Evolutionary conservation across 1,139 yeast genomes (phyloP).

Genomic region (Yamadazyma buinensis): DNA sequence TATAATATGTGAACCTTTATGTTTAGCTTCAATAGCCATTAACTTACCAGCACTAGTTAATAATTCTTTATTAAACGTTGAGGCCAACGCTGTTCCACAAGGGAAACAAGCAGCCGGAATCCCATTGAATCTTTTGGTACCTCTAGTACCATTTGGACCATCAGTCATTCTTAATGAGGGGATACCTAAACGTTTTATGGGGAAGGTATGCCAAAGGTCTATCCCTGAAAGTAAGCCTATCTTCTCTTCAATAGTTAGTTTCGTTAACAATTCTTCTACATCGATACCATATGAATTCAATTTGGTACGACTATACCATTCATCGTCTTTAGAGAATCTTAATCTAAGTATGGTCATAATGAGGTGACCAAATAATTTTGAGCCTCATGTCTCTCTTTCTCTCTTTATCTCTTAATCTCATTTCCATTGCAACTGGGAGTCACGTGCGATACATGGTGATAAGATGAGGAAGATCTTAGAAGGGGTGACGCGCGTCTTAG

Average conservation of each 20-base stretch:
- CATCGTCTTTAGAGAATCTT: background rate
- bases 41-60: constrained; percentile 21
- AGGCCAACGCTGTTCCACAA: constrained; percentile 34
- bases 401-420: background rate
- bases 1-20: constrained; percentile 25
- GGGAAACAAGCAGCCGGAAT: constrained; percentile 27
- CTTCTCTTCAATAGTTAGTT: constrained; percentile 44
- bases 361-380: no score
- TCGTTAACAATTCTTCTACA: constrained; percentile 35
- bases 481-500: background rate
- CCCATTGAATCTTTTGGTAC: constrained; percentile 22
- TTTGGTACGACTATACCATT: background rate
- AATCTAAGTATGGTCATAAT: background rate
- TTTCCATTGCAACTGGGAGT: no score
- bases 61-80: constrained; percentile 27
- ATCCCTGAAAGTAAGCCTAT: constrained; percentile 40
- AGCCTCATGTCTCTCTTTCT: background rate
- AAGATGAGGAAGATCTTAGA: no score
- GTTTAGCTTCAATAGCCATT: constrained; percentile 24
- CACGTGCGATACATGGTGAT: no score
- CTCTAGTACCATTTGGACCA: constrained; percentile 29
- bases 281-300: constrained; percentile 19
- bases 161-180: constrained; percentile 23
- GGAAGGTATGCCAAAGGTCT: constrained; percentile 51
- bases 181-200: constrained; percentile 39